Base-by-base conservation (phyloP, 2,329 filamentous ascomycete genomes). In the Sporothrix luriei region DNA sequence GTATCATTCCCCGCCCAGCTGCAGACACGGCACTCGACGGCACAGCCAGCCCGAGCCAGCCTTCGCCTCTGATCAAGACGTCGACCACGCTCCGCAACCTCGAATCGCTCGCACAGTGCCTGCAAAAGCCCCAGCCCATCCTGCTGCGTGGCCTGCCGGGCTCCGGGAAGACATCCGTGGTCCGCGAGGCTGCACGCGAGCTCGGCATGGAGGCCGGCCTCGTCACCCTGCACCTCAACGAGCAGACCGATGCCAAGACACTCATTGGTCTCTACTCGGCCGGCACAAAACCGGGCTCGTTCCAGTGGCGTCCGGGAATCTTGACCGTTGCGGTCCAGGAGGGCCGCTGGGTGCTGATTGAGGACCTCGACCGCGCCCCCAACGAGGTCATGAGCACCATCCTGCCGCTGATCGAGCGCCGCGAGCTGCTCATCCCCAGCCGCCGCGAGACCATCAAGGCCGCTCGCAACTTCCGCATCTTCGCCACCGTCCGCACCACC, bases 231-330 rank as follows among this genome's bases (percentile, higher is more conserved):
- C 94, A 99, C 79, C 83, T 99, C 46, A 99, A 99, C 77, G 95
- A 98, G 79, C 96, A 99, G 79, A 98, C 94, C 2, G 95, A 99
- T 79, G 94, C 94, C 0, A 99, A 99, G 79, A 91, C 97, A 82
- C 87, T 99, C 52, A 88, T 99, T 72, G 95, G 95, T 3, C 88
- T 98, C 77, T 98, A 99, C 79, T 92, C 94, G 1, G 95, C 93
- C 26, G 94, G 93, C 70, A 88, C 91, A 19, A 91, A 90, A 71
- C 94, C 93, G 0, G 94, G 94, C 1, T 94, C 92, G 11, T 99
- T 99, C 77, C 87, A 88, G 66, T 99, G 95, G 95, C 88, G 92
- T 71, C 88, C 95, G 3, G 95, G 95, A 80, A 92, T 98, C 24
- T 82, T 99, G 74, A 97, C 95, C 0, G 97, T 93, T 40, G 96